These are phyloP conservation scores for Metschnikowia drakensbergensis DNA, from an alignment of 805 yeast genomes.

Conservation along the genomic window DNA sequence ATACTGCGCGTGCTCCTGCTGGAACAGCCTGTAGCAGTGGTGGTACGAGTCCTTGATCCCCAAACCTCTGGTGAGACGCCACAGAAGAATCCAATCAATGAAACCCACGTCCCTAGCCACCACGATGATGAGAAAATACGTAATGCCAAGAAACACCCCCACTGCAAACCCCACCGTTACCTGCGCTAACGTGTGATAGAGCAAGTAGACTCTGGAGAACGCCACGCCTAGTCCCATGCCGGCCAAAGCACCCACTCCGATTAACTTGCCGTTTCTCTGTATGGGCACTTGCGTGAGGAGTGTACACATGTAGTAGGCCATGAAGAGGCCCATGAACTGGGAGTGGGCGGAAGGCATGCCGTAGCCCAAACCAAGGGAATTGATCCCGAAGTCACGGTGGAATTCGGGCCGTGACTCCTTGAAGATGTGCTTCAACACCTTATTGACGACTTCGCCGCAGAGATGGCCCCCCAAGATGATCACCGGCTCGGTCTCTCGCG, in stretches of 20 bases:
- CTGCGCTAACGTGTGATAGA: constrained; percentile 73
- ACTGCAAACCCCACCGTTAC: constrained; percentile 66
- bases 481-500: constrained; percentile 84
- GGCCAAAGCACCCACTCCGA: constrained; percentile 21
- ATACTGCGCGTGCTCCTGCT: constrained; percentile 36
- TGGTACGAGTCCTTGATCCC: constrained; percentile 60
- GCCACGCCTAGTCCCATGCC: constrained; percentile 44
- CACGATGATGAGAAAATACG: constrained; percentile 51
- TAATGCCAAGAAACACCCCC: constrained; percentile 58
- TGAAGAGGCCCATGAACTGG: constrained; percentile 88
- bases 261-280: constrained; percentile 14
- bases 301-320: constrained; percentile 50
- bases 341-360: constrained; percentile 99
- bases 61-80: constrained; percentile 51
- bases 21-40: constrained; percentile 43
- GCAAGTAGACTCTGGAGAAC: constrained; percentile 69
- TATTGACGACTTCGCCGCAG: constrained; percentile 67
- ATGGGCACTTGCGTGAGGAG: constrained; percentile 39
- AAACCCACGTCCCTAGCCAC: constrained; percentile 64
- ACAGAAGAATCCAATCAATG: constrained; percentile 57
- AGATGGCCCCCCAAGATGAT: constrained; percentile 84
- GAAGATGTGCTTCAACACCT: constrained; percentile 57
- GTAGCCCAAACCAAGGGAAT: constrained; percentile 52
- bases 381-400: constrained; percentile 44
- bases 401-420: constrained; percentile 74